Evolutionary conservation across 352 stramenopile genomes (phyloP), one percentile per base, ranked within the genome.

Genomic region (Pythium sp.): DNA sequence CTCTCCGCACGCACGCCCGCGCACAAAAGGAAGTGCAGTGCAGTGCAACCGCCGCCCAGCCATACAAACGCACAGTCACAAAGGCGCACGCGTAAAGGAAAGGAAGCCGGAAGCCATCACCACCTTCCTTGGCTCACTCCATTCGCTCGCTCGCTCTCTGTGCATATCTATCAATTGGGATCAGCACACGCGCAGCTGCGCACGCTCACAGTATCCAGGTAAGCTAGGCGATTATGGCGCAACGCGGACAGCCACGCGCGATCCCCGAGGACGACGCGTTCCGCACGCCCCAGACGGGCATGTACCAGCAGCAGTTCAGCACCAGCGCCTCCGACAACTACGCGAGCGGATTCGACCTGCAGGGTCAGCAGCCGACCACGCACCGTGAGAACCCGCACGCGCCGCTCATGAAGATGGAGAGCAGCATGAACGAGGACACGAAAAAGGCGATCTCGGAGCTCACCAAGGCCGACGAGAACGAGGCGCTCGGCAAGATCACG

Each of bases 371-470:
- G 62, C 63, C 43, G 24, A n/a, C 38, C 7, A 26, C 41, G 14
- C 7, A 46, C 20, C 30, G 15, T 18, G 54, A 61, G 14, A 28
- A 28, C 30, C 14, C 55, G 20, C 55, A 30, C 47, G 11, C 30
- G 47, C 61, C 61, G 34, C 61, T 67, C 47, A 56, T 67, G 47
- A 67, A 67, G 61, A 60, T 56, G 61, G 47, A 67, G 63, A 54
- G 26, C 51, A 63, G 53, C 15, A 68, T 68, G 63, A 68, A 68
- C 54, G 63, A 68, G 14, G 63, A 87, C 64, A 74, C 78, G 54
- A 82, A 92, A 70, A 82, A 78, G 30, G 76, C 78, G 59, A 89
- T 92, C 71, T 78, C 78, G 51, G 84, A 90, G 73, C 75, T 92
- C 26, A 91, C 83, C 24, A 91, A 91, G 65, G 72, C 70, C 62